Evolutionary conservation across 192 early-diverging fungal genomes (phyloP).

Genomic region (Thamnidium elegans): DNA sequence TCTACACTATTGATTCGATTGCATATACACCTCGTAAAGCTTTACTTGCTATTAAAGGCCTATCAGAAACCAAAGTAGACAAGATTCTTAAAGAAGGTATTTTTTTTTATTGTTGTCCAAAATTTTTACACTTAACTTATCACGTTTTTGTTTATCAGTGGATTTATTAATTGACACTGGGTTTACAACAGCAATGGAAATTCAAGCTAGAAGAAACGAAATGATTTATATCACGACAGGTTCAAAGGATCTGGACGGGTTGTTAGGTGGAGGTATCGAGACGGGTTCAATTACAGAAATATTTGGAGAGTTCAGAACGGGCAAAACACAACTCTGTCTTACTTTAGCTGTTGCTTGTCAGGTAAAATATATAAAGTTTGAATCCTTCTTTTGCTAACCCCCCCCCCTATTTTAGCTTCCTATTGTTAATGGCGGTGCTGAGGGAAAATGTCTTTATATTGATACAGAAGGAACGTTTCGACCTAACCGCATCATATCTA

Average conservation of each 20-base stretch:
- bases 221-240: slow-evolving; percentile 16
- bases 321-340: slow-evolving; percentile 96
- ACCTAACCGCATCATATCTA: slow-evolving; percentile 79
- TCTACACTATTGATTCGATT: slow-evolving; percentile 85
- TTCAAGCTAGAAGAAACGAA: slow-evolving; percentile 1
- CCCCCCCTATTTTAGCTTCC: too few relatives aligned
- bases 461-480: slow-evolving; percentile 98
- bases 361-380: slow-evolving; percentile 35
- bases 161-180: slow-evolving; percentile 3
- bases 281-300: slow-evolving; percentile 97
- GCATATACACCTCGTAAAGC: slow-evolving; percentile 90
- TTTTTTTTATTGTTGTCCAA: too few relatives aligned
- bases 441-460: slow-evolving; percentile 94
- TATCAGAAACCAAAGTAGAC: slow-evolving; percentile 93
- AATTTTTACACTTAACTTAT: too few relatives aligned
- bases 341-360: slow-evolving; percentile 95
- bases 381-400: too few relatives aligned
- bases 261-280: slow-evolving; percentile 71
- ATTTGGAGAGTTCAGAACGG: slow-evolving; percentile 98
- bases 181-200: slow-evolving; percentile 18
- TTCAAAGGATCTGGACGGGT: slow-evolving; percentile 6
- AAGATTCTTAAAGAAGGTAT: slow-evolving; percentile 89
- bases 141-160: not conserved
- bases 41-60: slow-evolving; percentile 89
- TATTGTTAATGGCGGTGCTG: slow-evolving; percentile 84